phyloP scores from a whole-genome alignment of 768 basidiomycete species.

The Mycena capillaripes region DNA sequence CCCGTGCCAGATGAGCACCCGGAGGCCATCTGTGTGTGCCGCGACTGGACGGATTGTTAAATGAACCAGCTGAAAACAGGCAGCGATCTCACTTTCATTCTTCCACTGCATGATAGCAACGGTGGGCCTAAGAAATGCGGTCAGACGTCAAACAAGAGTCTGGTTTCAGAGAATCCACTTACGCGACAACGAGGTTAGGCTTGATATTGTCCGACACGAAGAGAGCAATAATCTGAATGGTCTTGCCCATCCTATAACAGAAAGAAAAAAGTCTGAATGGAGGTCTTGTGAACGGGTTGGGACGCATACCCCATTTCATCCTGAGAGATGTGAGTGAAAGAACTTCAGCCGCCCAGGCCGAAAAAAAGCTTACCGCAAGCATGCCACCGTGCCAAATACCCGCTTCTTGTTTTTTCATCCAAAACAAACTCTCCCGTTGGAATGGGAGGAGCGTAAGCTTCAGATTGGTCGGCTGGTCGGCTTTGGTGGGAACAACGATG shows the following conservation, averaged over 20 bases:
- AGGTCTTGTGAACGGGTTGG: not conserved
- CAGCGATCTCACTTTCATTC: slow-evolving; percentile 71
- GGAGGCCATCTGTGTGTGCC: slow-evolving; percentile 85
- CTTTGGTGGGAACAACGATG: slow-evolving; percentile 74
- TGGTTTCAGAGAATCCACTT: slow-evolving; percentile 59
- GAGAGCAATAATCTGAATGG: slow-evolving; percentile 95
- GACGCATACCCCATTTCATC: slow-evolving; percentile 90
- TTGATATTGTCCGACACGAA: slow-evolving; percentile 82
- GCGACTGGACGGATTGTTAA: slow-evolving; percentile 53
- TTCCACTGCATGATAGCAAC: slow-evolving; percentile 87
- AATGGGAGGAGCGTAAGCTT: slow-evolving; percentile 93
- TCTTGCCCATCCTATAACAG: slow-evolving; percentile 85
- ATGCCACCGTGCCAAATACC: slow-evolving; percentile 92
- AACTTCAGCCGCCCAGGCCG: not conserved
- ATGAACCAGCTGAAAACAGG: not conserved
- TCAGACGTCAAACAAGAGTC: slow-evolving; percentile 62
- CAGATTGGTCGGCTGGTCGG: slow-evolving; percentile 85
- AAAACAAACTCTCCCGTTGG: slow-evolving; percentile 93
- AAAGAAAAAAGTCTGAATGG: slow-evolving; percentile 3
- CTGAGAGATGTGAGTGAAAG: slow-evolving; percentile 50
- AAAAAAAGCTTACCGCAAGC: slow-evolving; percentile 77
- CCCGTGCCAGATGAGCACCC: slow-evolving; percentile 96
- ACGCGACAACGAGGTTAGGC: slow-evolving; percentile 96
- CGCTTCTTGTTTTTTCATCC: slow-evolving; percentile 96
- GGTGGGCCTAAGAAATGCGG: slow-evolving; percentile 55